Base-by-base conservation (phyloP, 306 rosid genomes). In the Luffa acutangula region DNA sequence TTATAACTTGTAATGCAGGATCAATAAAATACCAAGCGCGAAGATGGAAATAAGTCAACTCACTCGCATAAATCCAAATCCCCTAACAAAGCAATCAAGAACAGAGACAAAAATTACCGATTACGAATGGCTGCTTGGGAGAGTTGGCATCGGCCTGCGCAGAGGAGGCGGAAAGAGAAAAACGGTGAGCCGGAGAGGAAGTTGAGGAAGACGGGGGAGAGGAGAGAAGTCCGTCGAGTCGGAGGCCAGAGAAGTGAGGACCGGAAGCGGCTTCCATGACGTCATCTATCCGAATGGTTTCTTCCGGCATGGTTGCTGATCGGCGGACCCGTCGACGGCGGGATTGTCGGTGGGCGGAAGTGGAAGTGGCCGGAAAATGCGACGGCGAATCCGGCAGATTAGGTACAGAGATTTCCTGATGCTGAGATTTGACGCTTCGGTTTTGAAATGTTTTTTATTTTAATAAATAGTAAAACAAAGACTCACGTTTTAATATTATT, bases 221-320 rank as follows among this genome's bases (percentile, higher is more conserved):
- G 0, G 87, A 84, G 33, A 79, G 82, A n/a, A 69, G 89, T 69
- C 93, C 92, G 83, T 91, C 97, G 48, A 89, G 87, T 3, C 92
- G 87, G 43, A 92, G 97, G 9, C 97, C 97, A 5, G 98, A 91
- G 83, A 95, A 95, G 87, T 95, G 98, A 58, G 97, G 89, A 7
- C 98, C 98, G 1, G 97, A 91, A 0, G 97, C 97, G n/a, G 90
- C 89, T 87, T 92, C 98, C 97, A 92, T 95, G 0, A 85, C 97
- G 83, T 89, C 89, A 80, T 95, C 97, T 10, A 92, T 90, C 79
- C 90, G 77, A n/a, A 85, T 81, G 34, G 93, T 82, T 74, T 91
- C 92, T 81, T 89, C 95, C 79, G 93, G 87, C 97, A 91, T 94
- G 73, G 76, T 49, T 33, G 9, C 2, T 0, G 76, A 11, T 71